These are phyloP conservation scores for Macroventuria anomochaeta DNA, from an alignment of 2,329 filamentous ascomycete species.

Conservation along the genomic window DNA sequence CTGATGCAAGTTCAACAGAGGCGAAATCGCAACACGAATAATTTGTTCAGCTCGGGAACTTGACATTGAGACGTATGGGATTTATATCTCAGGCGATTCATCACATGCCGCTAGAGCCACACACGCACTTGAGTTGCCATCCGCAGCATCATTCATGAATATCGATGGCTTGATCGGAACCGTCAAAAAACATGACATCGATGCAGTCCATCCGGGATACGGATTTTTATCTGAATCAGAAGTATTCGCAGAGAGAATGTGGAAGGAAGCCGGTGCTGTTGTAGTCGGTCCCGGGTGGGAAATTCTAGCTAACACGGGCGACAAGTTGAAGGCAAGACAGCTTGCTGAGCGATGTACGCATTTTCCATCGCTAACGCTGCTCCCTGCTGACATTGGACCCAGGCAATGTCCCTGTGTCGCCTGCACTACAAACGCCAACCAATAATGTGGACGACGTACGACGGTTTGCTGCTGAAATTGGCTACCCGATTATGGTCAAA, in stretches of 20 bases:
- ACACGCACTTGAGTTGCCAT: constrained; percentile 59
- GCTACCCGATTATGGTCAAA: constrained; percentile 67
- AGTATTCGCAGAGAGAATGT: constrained; percentile 58
- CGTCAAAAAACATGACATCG: constrained; percentile 58
- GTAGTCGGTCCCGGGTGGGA: constrained; percentile 65
- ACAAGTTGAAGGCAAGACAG: constrained; percentile 62
- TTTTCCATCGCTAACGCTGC: neutral
- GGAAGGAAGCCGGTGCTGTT: constrained; percentile 55
- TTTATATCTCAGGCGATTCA: constrained; percentile 63
- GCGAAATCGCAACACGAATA: constrained; percentile 69
- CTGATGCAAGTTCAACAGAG: constrained; percentile 50
- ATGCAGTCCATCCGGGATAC: constrained; percentile 66
- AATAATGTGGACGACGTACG: constrained; percentile 52
- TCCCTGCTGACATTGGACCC: neutral
- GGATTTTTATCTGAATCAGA: constrained; percentile 67
- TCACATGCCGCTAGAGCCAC: constrained; percentile 61
- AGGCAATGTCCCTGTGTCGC: constrained; percentile 59
- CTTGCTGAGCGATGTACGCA: constrained; percentile 58
- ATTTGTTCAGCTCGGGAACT: constrained; percentile 66
- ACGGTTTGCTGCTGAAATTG: constrained; percentile 64
- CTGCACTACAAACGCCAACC: constrained; percentile 56
- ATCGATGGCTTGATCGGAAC: constrained; percentile 57
- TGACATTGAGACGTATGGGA: constrained; percentile 60
- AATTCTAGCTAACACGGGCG: constrained; percentile 62
- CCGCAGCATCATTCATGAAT: constrained; percentile 61